Evolutionary conservation across 768 basidiomycete species (phyloP).

Genomic region (Pulveroboletus frians): DNA sequence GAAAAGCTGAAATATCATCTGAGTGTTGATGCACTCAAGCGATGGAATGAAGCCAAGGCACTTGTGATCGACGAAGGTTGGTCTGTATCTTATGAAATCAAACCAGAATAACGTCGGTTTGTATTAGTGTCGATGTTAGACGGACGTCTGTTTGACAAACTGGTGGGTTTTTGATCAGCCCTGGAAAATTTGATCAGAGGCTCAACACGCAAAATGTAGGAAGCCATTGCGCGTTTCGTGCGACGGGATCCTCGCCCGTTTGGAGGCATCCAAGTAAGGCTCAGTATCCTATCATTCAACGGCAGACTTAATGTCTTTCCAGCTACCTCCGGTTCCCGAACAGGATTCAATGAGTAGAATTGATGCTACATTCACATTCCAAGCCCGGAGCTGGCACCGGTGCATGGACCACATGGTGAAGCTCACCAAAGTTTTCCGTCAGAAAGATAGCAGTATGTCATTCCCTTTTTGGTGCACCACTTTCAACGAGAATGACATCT

Average conservation of each 20-base stretch:
- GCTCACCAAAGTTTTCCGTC: constrained; percentile 67
- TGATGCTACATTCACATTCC: constrained; percentile 57
- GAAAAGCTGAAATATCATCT: constrained; percentile 39
- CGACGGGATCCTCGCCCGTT: constrained; percentile 45
- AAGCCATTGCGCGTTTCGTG: constrained; percentile 39
- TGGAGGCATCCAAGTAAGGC: constrained; percentile 59
- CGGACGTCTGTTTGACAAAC: constrained; percentile 62
- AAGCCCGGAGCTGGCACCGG: constrained; percentile 53
- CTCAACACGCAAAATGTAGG: constrained; percentile 16
- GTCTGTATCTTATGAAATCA: not conserved
- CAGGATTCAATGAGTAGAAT: constrained; percentile 46
- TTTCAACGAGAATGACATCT: not conserved
- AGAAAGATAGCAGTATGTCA: constrained; percentile 50
- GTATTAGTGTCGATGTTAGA: constrained; percentile 71
- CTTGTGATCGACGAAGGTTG: constrained; percentile 72
- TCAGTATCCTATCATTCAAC: not conserved
- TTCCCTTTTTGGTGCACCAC: not conserved
- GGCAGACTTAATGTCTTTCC: constrained; percentile 8
- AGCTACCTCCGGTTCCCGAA: constrained; percentile 69
- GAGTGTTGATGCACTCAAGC: constrained; percentile 18
- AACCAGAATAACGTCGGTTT: not conserved
- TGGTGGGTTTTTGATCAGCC: constrained; percentile 42
- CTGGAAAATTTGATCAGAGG: constrained; percentile 20
- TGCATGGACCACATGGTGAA: constrained; percentile 45
- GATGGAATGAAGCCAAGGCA: constrained; percentile 50